Evolutionary conservation across 163 green algal genomes (phyloP), one percentile per base, ranked within the genome.

Genomic region (Prototheca wickerhamii): DNA sequence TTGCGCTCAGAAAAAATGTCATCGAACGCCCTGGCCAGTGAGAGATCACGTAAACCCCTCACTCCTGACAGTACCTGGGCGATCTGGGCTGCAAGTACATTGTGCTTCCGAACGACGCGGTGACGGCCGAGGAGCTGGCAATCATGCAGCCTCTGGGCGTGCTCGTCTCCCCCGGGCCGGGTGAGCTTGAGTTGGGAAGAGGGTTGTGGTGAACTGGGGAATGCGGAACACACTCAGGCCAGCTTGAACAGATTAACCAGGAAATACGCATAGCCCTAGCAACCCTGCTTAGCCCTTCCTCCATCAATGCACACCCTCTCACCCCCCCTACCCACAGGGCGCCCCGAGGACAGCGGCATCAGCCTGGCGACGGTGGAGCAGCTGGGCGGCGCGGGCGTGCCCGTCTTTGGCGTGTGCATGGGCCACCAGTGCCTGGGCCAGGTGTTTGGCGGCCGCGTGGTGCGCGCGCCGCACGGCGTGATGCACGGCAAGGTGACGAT

Each of bases 331-430:
- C 25, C 17, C 60, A 59, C 83, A 93, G 90, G 91, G 3, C 60
- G 72, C 28, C 93, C 93, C 1, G 82, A 94, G 60, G 93, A 99
- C 61, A 91, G 77, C 4, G 93, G 93, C 30, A 98, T 99, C 62
- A 92, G 82, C 2, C 76, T 99, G 28, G 73, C 96, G 65, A 79
- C 84, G 15, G 82, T 94, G n/a, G 32, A 71, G 23, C 73, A 92
- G 63, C 70, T 95, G 58, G 88, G 88, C 1, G 73, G 80, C 0
- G 60, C 81, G 2, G 58, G 61, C 28, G 82, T 97, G 35, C 93
- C 93, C 0, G 61, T 98, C 3, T 96, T 99, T 79, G 93, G 93
- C 10, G 92, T 99, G 23, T 99, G 93, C 83, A 97, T 98, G 91
- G 92, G 87, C 2, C 92, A 96, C 69, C 92, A 98, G 68, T 98